phyloP scores from a whole-genome alignment of 805 yeast species.

The Saturnispora bothae region DNA sequence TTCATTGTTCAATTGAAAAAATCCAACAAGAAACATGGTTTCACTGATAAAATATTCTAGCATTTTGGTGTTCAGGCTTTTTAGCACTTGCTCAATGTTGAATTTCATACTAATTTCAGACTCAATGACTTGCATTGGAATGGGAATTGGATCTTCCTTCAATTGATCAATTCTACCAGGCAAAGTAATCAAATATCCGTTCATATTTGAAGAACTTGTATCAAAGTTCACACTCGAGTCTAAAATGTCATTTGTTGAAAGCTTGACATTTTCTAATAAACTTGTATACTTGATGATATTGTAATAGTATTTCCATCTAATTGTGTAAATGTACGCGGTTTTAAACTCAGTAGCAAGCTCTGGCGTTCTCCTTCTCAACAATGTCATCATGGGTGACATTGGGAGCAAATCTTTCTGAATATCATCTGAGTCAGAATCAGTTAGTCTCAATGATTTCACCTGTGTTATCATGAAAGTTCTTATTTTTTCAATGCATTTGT shows the following conservation, averaged over 20 bases:
- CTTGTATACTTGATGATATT: conserved; percentile 69
- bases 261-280: conserved; percentile 54
- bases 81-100: conserved; percentile 64
- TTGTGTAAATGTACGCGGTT: conserved; percentile 76
- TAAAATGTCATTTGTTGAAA: conserved; percentile 38
- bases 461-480: conserved; percentile 56
- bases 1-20: conserved; percentile 41
- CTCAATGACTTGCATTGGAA: conserved; percentile 68
- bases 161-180: conserved; percentile 54
- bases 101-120: conserved; percentile 35
- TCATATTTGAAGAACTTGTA: conserved; percentile 20
- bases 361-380: conserved; percentile 43
- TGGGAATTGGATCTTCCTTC: conserved; percentile 45
- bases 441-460: conserved; percentile 59
- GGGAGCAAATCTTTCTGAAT: conserved; percentile 58
- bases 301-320: conserved; percentile 85
- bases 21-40: conserved; percentile 59
- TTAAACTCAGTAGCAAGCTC: conserved; percentile 62
- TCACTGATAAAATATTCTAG: conserved; percentile 72
- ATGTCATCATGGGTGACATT: conserved; percentile 51
- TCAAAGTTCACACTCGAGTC: conserved; percentile 19
- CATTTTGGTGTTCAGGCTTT: conserved; percentile 62
- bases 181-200: conserved; percentile 46
- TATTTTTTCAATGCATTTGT: conserved; percentile 64
- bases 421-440: conserved; percentile 58